Percentiles rank a stretch among this genome's conserved stretches.
phyloP scores from a whole-genome alignment of 306 rosid species.

The Heteromeles arbutifolia region DNA sequence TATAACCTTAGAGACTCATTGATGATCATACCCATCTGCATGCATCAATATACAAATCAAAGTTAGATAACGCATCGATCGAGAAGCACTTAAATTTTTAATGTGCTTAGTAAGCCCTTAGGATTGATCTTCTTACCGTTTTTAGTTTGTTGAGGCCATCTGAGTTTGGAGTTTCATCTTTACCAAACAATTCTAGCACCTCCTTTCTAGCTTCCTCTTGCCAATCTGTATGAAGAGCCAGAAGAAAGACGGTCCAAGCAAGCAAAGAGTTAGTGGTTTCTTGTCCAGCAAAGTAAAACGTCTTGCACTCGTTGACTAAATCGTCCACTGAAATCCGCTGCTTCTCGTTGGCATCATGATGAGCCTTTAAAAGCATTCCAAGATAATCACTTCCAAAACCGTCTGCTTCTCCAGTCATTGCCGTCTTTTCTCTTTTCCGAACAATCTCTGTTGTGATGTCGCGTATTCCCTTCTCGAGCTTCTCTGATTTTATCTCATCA shows the following conservation, averaged over 20 bases:
- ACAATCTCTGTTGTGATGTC: constrained; percentile 1
- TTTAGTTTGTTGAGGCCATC: constrained; percentile 13
- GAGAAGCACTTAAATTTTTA: background rate
- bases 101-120: background rate
- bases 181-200: constrained; percentile 13
- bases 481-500: constrained; percentile 19
- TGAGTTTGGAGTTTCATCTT: constrained; percentile 5
- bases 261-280: constrained; percentile 20
- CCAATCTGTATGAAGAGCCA: constrained; percentile 27
- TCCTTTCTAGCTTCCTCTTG: constrained; percentile 30
- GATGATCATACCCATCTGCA: constrained; percentile 26
- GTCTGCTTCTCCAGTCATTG: background rate
- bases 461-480: constrained; percentile 4
- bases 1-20: constrained; percentile 25
- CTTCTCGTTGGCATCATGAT: constrained; percentile 11
- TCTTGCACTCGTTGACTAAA: constrained; percentile 24
- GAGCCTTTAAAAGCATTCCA: constrained; percentile 21
- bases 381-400: constrained; percentile 27
- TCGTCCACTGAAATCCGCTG: constrained; percentile 5
- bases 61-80: background rate
- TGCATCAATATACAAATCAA: background rate
- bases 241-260: constrained; percentile 20
- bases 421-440: constrained; percentile 16
- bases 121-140: constrained; percentile 3
- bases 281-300: constrained; percentile 20